Conservation (phyloP, 2,329 filamentous ascomycete species). For the Fusarium coicis region DNA sequence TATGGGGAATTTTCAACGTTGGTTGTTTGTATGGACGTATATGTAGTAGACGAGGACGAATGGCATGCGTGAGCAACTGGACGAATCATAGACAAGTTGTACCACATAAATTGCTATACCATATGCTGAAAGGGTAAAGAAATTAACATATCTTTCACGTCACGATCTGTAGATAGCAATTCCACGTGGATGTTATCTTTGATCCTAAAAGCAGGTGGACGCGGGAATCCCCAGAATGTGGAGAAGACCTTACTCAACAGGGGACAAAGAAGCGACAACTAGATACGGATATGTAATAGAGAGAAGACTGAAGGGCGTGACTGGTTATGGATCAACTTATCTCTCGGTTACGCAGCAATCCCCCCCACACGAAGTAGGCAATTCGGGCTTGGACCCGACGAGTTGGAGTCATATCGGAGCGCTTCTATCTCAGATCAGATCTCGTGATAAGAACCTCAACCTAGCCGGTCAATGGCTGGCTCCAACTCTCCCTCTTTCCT, state of each 20-base stretch:
- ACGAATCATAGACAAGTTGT: background rate
- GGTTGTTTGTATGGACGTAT: background rate
- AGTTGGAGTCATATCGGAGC: constrained; percentile 22
- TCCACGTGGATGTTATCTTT: background rate
- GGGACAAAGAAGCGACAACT: constrained; percentile 20
- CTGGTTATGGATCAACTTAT: constrained; percentile 8
- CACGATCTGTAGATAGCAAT: background rate
- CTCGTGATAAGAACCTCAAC: constrained; percentile 34
- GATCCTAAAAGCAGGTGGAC: background rate
- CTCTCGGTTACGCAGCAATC: constrained; percentile 3
- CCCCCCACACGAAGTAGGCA: constrained; percentile 24
- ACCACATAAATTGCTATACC: background rate
- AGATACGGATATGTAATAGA: constrained; percentile 14
- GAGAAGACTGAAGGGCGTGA: constrained; percentile 3
- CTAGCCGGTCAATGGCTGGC: background rate
- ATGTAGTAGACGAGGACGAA: background rate
- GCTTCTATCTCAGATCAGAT: constrained; percentile 6
- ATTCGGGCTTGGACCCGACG: constrained; percentile 19
- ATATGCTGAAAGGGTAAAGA: background rate
- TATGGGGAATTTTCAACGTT: background rate
- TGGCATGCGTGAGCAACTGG: background rate
- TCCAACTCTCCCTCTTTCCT: background rate
- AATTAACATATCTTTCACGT: background rate
- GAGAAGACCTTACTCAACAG: constrained; percentile 16
- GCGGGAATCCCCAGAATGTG: constrained; percentile 16